Base-by-base conservation (phyloP, 768 basidiomycete genomes). In the Daedalea quercina region DNA sequence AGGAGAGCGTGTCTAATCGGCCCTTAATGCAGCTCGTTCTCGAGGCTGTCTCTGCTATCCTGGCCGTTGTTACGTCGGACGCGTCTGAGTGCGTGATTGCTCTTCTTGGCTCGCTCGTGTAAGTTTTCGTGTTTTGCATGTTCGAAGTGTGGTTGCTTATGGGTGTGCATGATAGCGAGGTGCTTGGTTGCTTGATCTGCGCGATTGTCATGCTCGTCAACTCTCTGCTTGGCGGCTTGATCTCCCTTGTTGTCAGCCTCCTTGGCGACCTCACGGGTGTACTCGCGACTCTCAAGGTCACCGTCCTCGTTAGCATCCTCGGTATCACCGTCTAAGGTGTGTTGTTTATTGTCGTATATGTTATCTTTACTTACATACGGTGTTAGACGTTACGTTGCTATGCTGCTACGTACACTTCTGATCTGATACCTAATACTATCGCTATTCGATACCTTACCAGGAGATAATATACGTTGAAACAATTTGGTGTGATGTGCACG, bases 21-120 rank as follows among this genome's bases (percentile, higher is more conserved):
- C 41, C n/a, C 1, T n/a, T 11, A 43, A 4, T 49, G 9, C 40
- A 70, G 69, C 25, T 62, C 9, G 41, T 69, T 53, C 61, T 73
- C 56, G 47, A 35, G 20, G 67, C 65, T 15, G 50, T 66, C 47
- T 55, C 61, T 3, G 46, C 51, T 19, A 54, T 67, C 46, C 52
- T 72, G n/a, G 44, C 46, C 22, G 41, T 67, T 13, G 44, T 54
- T 47, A 58, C 50, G 22, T 35, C 26, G 15, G 54, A 41, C 8
- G 43, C 56, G 45, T 34, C 56, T 20, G 15, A 40, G 9, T 60
- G 52, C 11, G 54, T 70, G 24, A 44, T 61, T n/a, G 12, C 34
- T 40, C 26, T 65, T 0, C 57, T 70, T 15, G 50, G 46, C 12
- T 37, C 9, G 24, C 61, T 71, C 28, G 61, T 64, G 63, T 64